Evolutionary conservation across 2,329 filamentous ascomycete species (phyloP), one percentile per base, ranked within the genome.

Genomic region (Fusarium brevicatenulatum): DNA sequence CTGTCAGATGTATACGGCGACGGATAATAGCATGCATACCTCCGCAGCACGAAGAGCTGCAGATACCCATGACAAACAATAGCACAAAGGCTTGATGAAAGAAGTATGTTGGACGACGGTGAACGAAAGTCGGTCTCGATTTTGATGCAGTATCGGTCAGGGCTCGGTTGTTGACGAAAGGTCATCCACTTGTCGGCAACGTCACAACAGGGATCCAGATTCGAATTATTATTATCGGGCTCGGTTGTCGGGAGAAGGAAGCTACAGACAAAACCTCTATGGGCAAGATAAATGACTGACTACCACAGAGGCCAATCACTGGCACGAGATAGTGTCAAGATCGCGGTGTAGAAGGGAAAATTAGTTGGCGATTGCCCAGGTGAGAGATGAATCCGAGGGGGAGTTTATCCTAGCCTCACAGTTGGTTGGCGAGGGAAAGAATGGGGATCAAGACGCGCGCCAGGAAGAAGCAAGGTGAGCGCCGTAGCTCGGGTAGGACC

Each of bases 1-100:
- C 15, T 66, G 71, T 73, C 67, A 73, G 71, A 71, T 63, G 64
- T 56, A 67, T 32, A 46, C 56, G 40, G 23, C 68, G 32, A 66
- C 32, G 50, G 37, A 71, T 37, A 39, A 58, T 57, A 37, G 52
- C 59, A 50, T 63, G 47, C 42, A 63, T 76, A 84, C 83, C 83
- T 80, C 87, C 88, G 82, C 89, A 91, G 84, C 89, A 91, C 58
- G 81, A 76, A 75, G 88, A 89, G 73, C 88, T 89, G 82, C 86
- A 86, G 83, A 87, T 88, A 83, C 86, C 90, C 90, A 92, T 92
- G 82, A 84, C 78, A 66, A 68, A 72, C 64, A 71, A 73, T 62
- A 58, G 68, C 59, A 75, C 66, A 55, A 42, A 44, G 68, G 39
- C 58, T 67, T 58, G 43, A 54, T 70, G 49, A 66, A 59, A 47